Conservation (phyloP, 148 eudicot species). For the Drosera capensis region DNA sequence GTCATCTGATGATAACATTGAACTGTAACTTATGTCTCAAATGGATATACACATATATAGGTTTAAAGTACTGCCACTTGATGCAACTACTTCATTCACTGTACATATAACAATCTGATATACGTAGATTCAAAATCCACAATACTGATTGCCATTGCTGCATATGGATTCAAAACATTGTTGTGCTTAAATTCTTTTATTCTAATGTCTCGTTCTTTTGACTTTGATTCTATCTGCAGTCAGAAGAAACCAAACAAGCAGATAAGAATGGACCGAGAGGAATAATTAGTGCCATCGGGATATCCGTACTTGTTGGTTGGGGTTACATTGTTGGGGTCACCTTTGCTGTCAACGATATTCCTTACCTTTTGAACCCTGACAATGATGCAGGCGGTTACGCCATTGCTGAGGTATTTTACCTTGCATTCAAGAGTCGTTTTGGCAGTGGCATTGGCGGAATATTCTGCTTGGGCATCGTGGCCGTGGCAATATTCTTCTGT, state of each 20-base stretch:
- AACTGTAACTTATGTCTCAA: no score
- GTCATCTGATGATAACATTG: no score
- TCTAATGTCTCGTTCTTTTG: no score
- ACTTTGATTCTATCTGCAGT: constrained; percentile 33
- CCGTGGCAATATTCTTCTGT: constrained; percentile 85
- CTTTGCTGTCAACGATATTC: constrained; percentile 76
- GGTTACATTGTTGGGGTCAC: constrained; percentile 88
- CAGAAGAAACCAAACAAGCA: constrained; percentile 95
- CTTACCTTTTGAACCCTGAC: constrained; percentile 43
- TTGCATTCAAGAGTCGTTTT: constrained; percentile 64
- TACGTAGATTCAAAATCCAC: no score
- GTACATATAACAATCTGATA: no score
- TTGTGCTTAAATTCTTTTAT: no score
- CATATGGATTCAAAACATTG: no score
- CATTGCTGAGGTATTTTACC: constrained; percentile 78
- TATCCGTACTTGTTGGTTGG: constrained; percentile 86
- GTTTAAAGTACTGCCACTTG: no score
- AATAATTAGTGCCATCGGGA: constrained; percentile 81
- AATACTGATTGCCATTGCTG: no score
- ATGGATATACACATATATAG: no score
- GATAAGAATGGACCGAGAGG: constrained; percentile 92
- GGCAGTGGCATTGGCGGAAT: constrained; percentile 85
- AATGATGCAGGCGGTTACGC: constrained; percentile 96
- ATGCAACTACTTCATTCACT: no score
- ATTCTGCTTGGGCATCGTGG: constrained; percentile 67